These are phyloP conservation scores for Aspergillus ochraceoroseus DNA, from an alignment of 2,329 filamentous ascomycete species.

Conservation along the genomic window DNA sequence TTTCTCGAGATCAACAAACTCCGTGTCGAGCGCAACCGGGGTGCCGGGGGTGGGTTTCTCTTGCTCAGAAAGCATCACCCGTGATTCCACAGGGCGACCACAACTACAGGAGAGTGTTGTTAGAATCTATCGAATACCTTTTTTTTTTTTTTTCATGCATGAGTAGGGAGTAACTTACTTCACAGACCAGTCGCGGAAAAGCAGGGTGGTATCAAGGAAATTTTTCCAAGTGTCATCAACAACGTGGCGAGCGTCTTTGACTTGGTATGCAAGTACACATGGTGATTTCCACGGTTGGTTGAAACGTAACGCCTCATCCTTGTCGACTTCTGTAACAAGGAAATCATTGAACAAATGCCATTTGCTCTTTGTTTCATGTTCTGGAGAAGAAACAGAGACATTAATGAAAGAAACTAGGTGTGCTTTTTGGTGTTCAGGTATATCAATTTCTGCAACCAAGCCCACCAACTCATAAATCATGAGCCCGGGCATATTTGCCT, in stretches of 20 bases:
- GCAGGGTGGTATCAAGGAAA: conserved; percentile 72
- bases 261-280: conserved; percentile 79
- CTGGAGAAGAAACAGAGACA: conserved; percentile 50
- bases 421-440: conserved; percentile 75
- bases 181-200: conserved; percentile 68
- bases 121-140: conserved; percentile 1
- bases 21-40: conserved; percentile 86
- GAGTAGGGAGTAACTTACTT: conserved; percentile 36
- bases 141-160: background rate
- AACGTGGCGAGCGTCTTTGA: conserved; percentile 72
- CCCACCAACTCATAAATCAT: conserved; percentile 88
- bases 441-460: conserved; percentile 83
- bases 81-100: conserved; percentile 38
- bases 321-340: conserved; percentile 71
- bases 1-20: conserved; percentile 89
- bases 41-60: conserved; percentile 68
- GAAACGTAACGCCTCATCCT: conserved; percentile 82
- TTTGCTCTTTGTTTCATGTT: conserved; percentile 57
- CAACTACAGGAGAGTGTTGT: conserved; percentile 24
- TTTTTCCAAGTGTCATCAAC: conserved; percentile 85
- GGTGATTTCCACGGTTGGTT: conserved; percentile 90
- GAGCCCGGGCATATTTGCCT: conserved; percentile 73
- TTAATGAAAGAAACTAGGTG: conserved; percentile 91
- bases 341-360: conserved; percentile 99
- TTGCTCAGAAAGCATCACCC: conserved; percentile 38